Evolutionary conservation across 257 asterid genomes (phyloP), one percentile per base, ranked within the genome.

Genomic region (Solanum medicagineum): DNA sequence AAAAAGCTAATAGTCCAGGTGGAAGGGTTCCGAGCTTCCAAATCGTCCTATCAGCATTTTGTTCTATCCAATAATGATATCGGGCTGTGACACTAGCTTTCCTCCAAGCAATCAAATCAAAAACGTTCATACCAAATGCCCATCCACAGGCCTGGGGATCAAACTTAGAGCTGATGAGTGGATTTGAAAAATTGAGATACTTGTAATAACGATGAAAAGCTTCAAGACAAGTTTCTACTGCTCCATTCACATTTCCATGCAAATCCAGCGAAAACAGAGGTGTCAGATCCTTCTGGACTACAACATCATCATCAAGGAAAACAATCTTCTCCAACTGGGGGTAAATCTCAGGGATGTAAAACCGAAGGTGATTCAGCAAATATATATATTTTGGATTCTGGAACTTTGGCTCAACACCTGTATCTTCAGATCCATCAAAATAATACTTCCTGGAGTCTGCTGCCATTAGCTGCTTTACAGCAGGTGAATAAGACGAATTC

Each of bases 101-200:
- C 86, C 93, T 93, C 99, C 99, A 94, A 32, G 94, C 91, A 70
- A 92, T 91, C 92, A 95, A 84, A 87, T 95, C 97, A 57, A 95
- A 95, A 22, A 95, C 88, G 36, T 94, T 94, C 99, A 95, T 90
- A 9, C 99, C 99, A 55, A 93, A 94, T 1, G 98, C 99, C 98
- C 99, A 95, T 22, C 97, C 99, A 81, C 99, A 94, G 29, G 97
- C 92, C 85, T 94, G 98, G 7, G 99, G 99, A 75, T 95, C 98
- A 9, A 94, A 92, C 87, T 93, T 95, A 26, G 95, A 84, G 90
- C 97, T 90, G 80, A 95, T 93, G 60, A 93, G 93, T 1, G 95
- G 93, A 86, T 92, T 95, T 7, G 98, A 94, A 87, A 95, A 95
- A 63, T 95, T 95, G 70, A 95, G 95, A 86, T 95, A 95, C 88